phyloP scores from a whole-genome alignment of 306 rosid species.

The Cicer chorassanicum region DNA sequence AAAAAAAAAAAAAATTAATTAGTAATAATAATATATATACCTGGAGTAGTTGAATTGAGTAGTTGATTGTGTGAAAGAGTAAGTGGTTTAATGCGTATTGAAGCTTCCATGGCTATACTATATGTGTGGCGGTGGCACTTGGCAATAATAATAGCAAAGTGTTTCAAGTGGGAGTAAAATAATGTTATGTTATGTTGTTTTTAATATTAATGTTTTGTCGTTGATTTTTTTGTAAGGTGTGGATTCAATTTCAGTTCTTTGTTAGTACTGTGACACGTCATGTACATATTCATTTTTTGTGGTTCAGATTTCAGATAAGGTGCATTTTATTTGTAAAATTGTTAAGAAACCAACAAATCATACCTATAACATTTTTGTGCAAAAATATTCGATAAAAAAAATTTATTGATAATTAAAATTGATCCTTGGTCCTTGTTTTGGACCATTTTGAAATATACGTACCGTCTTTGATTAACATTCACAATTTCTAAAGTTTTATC shows the following conservation, averaged over 20 bases:
- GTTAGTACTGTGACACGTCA: slow-evolving; percentile 54
- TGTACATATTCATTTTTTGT: background rate
- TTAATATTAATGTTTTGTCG: slow-evolving; percentile 9
- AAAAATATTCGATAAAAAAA: too few relatives aligned
- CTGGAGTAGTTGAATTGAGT: slow-evolving; percentile 52
- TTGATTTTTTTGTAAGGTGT: slow-evolving; percentile 45
- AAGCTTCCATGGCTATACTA: slow-evolving; percentile 64
- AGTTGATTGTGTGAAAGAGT: slow-evolving; percentile 68
- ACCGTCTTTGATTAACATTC: too few relatives aligned
- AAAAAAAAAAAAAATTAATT: too few relatives aligned
- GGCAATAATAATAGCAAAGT: background rate
- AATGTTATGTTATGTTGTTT: background rate
- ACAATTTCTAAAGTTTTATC: too few relatives aligned
- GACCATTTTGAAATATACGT: too few relatives aligned
- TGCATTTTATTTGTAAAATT: background rate
- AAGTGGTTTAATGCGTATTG: slow-evolving; percentile 60
- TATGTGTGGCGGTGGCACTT: slow-evolving; percentile 37
- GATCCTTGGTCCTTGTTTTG: too few relatives aligned
- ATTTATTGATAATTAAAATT: too few relatives aligned
- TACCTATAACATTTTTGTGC: background rate
- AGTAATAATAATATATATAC: background rate
- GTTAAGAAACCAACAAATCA: background rate
- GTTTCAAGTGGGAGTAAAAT: slow-evolving; percentile 11
- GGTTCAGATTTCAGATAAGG: background rate
- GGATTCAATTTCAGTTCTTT: slow-evolving; percentile 30